Base-by-base conservation (phyloP, 2,329 filamentous ascomycete species). In the Dendrostoma leiphaemia region DNA sequence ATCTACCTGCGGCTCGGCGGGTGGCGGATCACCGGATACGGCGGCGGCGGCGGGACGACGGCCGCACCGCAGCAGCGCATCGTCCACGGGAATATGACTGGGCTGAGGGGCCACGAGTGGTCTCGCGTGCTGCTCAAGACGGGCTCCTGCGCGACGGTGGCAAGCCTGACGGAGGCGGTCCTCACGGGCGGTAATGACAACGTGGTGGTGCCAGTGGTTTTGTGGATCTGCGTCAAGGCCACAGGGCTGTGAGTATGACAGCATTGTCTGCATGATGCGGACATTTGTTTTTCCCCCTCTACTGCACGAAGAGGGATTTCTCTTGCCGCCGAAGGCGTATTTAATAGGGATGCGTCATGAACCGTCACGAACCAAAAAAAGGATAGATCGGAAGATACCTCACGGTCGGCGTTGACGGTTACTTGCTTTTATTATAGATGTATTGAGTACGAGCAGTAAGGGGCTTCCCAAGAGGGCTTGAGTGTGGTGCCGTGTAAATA, bases 121-220 rank as follows among this genome's bases (percentile, higher is more conserved):
- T 13, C 29, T 7, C 89, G 86, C 83, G 84, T 89, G 21, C 76
- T 85, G 61, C 84, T 85, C 4, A 94, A 93, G 66, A 84, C 88
- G 10, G 75, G 78, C 4, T 66, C 89, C 45, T 95, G 91, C 60
- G 91, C 89, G 6, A 80, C 81, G 38, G 83, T 91, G 54, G 90
- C 92, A 26, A 97, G 92, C 70, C 78, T 97, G 62, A 96, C 94
- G 49, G 94, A 99, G 74, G 92, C 94, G 24, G 93, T 97, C 44
- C 74, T 99, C 60, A 97, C 94, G 13, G 94, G 94, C 2, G 94
- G 93, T 28, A 99, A 99, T 71, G 94, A 99, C 77, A 99, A 99
- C 76, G 94, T 99, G 17, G 87, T 97, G 60, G 93, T 97, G 60
- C 94, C 94, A 4, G 84, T 99, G 54, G 85, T 96, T 48, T 73